Evolutionary conservation across 805 yeast genomes (phyloP), one percentile per base, ranked within the genome.

Genomic region (Candida tammaniensis): DNA sequence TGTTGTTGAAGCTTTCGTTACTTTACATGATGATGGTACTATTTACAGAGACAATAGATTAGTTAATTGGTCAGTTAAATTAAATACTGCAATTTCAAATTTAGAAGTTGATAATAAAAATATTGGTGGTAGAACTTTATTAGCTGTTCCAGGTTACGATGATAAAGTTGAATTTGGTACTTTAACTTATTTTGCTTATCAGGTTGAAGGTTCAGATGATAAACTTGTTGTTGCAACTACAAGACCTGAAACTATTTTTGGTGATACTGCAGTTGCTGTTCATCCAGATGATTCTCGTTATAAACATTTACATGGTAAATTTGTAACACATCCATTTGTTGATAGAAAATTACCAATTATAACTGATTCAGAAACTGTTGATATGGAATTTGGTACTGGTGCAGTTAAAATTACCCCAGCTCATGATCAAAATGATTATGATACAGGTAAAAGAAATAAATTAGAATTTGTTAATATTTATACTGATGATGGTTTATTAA

Each of bases 371-470:
- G 95, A 86, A 64, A 93, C 97, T 25, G 98, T 93, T 46, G 98
- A 93, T 63, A 93, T 93, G 98, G 95, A 86, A 61, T 93, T 93
- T 50, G 98, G 98, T 75, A 93, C 98, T 43, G 98, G 98, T 82
- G 98, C 98, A 31, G 98, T 93, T 43, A 93, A 93, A 68, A 93
- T 93, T 59, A 93, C 98, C 10, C 98, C 98, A 40, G 97, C 96
- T 27, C 98, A 93, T 64, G 98, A 93, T 67, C 84, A 80, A 53
- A 93, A 93, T 74, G 98, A 93, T 86, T 88, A 86, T 75, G 75
- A 72, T 56, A 87, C 96, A 35, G 98, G 98, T 70, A 89, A 86
- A 70, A 88, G 98, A 70, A 86, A 87, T 62, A 70, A 78, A 54
- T 74, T 93, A 52, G 96, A 87, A 59, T 78, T 87, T 54, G 75